Percentiles rank a stretch among this genome's conserved stretches.
Conservation (phyloP, 257 asterid genomes). For the Salvia splendens region DNA sequence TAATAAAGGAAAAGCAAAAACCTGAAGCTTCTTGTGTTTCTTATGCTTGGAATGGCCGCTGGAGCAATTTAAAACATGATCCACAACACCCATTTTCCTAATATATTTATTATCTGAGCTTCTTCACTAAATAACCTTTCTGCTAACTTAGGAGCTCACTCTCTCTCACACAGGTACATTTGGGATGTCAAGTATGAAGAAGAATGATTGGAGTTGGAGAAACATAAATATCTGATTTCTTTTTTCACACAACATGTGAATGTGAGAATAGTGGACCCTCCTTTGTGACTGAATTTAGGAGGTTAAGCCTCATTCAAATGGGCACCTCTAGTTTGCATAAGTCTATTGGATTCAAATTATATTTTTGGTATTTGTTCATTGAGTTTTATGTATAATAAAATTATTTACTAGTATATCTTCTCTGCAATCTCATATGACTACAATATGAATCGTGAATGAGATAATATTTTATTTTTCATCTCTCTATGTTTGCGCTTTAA, state of each 20-base stretch:
- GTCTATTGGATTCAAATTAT: too few species aligned
- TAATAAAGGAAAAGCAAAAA: background rate
- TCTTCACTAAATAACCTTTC: background rate
- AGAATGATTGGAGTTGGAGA: conserved; percentile 1
- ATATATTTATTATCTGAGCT: background rate
- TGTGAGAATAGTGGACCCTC: conserved; percentile 6
- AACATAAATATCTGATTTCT: background rate
- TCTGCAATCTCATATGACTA: too few species aligned
- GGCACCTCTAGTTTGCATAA: too few species aligned
- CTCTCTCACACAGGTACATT: background rate
- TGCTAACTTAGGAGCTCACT: background rate
- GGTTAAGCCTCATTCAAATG: too few species aligned
- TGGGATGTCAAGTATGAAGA: background rate
- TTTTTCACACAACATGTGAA: background rate
- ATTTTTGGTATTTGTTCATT: too few species aligned
- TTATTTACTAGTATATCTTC: too few species aligned
- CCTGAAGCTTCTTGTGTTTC: conserved; percentile 74
- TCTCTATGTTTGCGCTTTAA: too few species aligned
- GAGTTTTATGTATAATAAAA: too few species aligned
- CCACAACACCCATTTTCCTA: conserved; percentile 62
- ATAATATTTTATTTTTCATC: too few species aligned
- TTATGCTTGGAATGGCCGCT: conserved; percentile 52
- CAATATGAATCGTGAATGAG: too few species aligned
- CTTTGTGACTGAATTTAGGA: background rate
- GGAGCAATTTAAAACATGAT: conserved; percentile 73